Evolutionary conservation across 495 filamentous ascomycete species (phyloP).

Genomic region (Neurospora sp.): DNA sequence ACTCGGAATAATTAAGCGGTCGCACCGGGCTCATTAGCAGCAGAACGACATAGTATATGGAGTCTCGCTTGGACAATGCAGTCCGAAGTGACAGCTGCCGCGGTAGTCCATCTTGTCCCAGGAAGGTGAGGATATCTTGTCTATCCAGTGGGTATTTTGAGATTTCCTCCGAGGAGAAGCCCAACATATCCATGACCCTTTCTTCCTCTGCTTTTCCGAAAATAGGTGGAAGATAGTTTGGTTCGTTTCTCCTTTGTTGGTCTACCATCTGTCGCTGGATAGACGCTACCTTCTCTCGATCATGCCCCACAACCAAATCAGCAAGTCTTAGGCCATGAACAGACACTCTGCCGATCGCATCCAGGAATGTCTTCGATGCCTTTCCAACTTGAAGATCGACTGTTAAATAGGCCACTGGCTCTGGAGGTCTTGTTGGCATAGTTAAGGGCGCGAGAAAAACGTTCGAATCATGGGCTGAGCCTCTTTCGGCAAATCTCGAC

Average conservation of each 20-base stretch:
- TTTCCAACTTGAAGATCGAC: conserved; percentile 46
- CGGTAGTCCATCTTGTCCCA: conserved; percentile 34
- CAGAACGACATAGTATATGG: conserved; percentile 44
- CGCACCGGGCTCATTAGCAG: conserved; percentile 23
- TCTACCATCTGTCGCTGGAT: conserved; percentile 37
- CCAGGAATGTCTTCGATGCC: conserved; percentile 40
- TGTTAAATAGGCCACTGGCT: conserved; percentile 45
- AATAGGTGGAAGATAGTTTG: conserved; percentile 47
- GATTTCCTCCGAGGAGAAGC: conserved; percentile 37
- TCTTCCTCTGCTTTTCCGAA: conserved; percentile 37
- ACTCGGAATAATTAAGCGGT: conserved; percentile 31
- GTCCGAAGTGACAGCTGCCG: conserved; percentile 33
- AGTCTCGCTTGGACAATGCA: conserved; percentile 40
- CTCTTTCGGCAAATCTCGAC: conserved; percentile 38
- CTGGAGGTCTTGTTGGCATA: conserved; percentile 29
- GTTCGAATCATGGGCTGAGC: conserved; percentile 33
- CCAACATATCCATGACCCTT: conserved; percentile 36
- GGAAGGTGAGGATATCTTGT: conserved; percentile 40
- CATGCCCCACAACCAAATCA: conserved; percentile 37
- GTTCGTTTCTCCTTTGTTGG: conserved; percentile 41
- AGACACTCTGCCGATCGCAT: conserved; percentile 35
- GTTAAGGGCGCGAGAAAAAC: conserved; percentile 36
- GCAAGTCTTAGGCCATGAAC: conserved; percentile 34
- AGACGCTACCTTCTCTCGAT: conserved; percentile 39
- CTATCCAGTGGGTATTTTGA: conserved; percentile 34